Base-by-base conservation (phyloP, 108 stramenopile species). In the Epipyxis sp. region DNA sequence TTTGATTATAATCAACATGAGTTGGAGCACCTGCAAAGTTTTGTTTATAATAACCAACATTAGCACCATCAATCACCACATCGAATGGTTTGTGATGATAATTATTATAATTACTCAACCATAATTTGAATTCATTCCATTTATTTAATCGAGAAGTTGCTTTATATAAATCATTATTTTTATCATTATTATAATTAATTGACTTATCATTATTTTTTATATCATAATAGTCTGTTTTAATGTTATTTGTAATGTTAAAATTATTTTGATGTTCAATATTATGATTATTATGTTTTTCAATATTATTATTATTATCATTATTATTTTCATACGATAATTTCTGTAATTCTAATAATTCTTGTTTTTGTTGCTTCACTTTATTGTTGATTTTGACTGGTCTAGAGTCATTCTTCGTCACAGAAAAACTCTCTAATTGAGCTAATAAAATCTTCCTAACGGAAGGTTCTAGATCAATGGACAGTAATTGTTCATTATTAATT, bases 21-120 rank as follows among this genome's bases (percentile, higher is more conserved):
- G 83, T 90, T 0, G 94, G 93, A 3, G 92, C 87, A 35, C 78
- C 77, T 39, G 80, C 76, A 80, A 90, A 95, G 82, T 94, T 94
- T 76, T 90, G 83, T 78, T 98, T 88, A 79, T 79, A 95, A 87
- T 96, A 97, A 0, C 95, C 97, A 40, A 98, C 89, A 86, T 99
- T 99, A 25, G 98, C 98, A 1, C 95, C 96, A 85, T 99, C 98
- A 69, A 99, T 86, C n/a, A 98, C 39, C 32, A 85, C 61, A 61
- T 88, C 81, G 40, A 82, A 81, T n/a, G 1, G 30, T 20, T 1
- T 0, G 42, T 44, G 46, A n/a, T n/a, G n/a, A n/a, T n/a, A n/a
- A n/a, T n/a, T n/a, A n/a, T n/a, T n/a, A 25, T 42, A 32, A 0
- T 45, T 42, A 30, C 65, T 59, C 42, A 81, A 6, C 76, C 80